Conservation (phyloP, 2,329 filamentous ascomycete genomes). For the Annulohypoxylon truncatum region DNA sequence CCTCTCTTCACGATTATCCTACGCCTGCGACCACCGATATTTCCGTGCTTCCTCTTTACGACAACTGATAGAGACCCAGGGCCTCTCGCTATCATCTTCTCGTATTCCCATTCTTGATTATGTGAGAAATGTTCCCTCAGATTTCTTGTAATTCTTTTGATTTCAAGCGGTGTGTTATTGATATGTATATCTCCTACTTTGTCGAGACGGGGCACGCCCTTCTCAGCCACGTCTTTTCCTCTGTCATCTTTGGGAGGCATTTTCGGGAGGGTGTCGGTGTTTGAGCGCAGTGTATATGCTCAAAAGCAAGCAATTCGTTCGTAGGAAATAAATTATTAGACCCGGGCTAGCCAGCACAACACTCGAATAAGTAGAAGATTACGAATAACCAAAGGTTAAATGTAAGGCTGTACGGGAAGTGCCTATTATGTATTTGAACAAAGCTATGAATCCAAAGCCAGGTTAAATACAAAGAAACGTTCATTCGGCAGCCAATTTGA, state of each 20-base stretch:
- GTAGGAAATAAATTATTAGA: too few relatives aligned
- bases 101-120: neutral
- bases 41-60: neutral
- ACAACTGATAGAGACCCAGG: neutral
- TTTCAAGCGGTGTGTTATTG: too few relatives aligned
- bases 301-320: too few relatives aligned
- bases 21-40: neutral
- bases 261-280: too few relatives aligned
- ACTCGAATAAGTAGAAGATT: too few relatives aligned
- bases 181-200: too few relatives aligned
- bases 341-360: too few relatives aligned
- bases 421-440: neutral
- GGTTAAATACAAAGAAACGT: neutral
- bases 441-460: neutral
- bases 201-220: too few relatives aligned
- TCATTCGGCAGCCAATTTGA: neutral
- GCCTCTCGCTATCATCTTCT: neutral
- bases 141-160: neutral
- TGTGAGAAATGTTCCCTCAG: neutral
- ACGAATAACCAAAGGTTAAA: neutral
- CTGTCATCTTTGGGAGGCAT: too few relatives aligned
- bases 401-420: neutral
- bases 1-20: constrained; percentile 15
- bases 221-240: too few relatives aligned
- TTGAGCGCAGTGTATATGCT: too few relatives aligned